These are phyloP conservation scores for Terana coerulea DNA, from an alignment of 768 basidiomycete genomes.

Conservation along the genomic window DNA sequence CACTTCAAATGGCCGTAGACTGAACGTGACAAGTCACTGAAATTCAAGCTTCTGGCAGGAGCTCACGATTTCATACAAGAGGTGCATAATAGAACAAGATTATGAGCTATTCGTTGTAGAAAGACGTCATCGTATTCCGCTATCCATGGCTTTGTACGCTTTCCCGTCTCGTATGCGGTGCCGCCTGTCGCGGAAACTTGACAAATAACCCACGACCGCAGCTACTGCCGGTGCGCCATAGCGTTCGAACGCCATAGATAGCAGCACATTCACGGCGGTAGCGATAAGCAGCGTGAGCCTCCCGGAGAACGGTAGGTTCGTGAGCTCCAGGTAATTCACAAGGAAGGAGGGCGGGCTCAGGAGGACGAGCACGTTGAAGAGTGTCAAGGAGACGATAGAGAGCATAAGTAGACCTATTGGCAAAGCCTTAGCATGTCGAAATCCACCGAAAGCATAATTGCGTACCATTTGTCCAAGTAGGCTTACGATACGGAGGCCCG, in stretches of 20 bases:
- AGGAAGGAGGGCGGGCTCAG: conserved; percentile 63
- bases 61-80: too few relatives aligned
- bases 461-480: conserved; percentile 91
- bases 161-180: conserved; percentile 62
- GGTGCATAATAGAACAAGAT: too few relatives aligned
- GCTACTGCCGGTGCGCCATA: conserved; percentile 65
- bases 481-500: conserved; percentile 92
- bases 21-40: too few relatives aligned
- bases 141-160: conserved; percentile 82
- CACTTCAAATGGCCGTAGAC: too few relatives aligned
- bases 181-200: conserved; percentile 36
- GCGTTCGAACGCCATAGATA: conserved; percentile 74
- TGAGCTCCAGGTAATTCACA: conserved; percentile 65
- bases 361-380: conserved; percentile 75
- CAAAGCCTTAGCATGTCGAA: not conserved
- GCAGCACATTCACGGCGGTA: conserved; percentile 63
- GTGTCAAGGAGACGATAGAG: conserved; percentile 62
- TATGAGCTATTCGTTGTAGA: too few relatives aligned
- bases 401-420: conserved; percentile 74
- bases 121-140: conserved; percentile 53
- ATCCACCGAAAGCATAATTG: too few relatives aligned
- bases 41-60: too few relatives aligned
- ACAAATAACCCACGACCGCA: conserved; percentile 44
- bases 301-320: conserved; percentile 66
- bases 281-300: conserved; percentile 66